Evolutionary conservation across 371 early-diverging fungal genomes (phyloP).

Genomic region (Lichtheimia ramosa): DNA sequence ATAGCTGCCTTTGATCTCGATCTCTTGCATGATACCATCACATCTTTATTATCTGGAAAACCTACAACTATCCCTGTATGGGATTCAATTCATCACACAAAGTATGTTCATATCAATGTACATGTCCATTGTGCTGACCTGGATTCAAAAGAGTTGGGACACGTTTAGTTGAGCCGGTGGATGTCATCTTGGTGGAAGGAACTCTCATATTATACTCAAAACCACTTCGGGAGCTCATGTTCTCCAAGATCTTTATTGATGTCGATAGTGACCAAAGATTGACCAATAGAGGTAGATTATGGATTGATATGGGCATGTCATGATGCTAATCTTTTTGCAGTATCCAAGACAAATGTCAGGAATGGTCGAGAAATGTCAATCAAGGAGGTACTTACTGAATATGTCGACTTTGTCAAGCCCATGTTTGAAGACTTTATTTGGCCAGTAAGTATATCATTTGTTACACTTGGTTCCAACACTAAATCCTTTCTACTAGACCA

Average conservation of each 20-base stretch:
- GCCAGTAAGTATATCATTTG: conserved; percentile 50
- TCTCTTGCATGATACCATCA: conserved; percentile 43
- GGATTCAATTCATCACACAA: conserved; percentile 43
- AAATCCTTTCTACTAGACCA: conserved; percentile 48
- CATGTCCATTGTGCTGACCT: background rate
- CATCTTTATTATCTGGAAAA: conserved; percentile 42
- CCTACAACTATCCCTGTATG: conserved; percentile 52
- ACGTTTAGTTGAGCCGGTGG: conserved; percentile 40
- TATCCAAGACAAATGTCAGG: conserved; percentile 26
- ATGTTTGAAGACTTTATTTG: conserved; percentile 83
- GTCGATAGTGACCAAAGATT: conserved; percentile 68
- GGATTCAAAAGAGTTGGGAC: conserved; percentile 21
- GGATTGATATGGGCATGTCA: background rate
- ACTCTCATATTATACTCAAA: conserved; percentile 60
- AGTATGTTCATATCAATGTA: conserved; percentile 25
- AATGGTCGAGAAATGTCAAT: conserved; percentile 37
- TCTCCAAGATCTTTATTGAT: conserved; percentile 67
- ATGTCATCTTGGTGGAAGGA: conserved; percentile 66
- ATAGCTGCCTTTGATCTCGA: conserved; percentile 62
- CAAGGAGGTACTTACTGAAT: conserved; percentile 63
- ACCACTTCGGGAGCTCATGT: conserved; percentile 52
- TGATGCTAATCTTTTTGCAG: conserved; percentile 6
- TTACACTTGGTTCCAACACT: background rate
- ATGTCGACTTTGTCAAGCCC: conserved; percentile 81
- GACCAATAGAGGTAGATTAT: conserved; percentile 39